These are phyloP conservation scores for Xylaria bambusicola DNA, from an alignment of 495 filamentous ascomycete species.

Conservation along the genomic window DNA sequence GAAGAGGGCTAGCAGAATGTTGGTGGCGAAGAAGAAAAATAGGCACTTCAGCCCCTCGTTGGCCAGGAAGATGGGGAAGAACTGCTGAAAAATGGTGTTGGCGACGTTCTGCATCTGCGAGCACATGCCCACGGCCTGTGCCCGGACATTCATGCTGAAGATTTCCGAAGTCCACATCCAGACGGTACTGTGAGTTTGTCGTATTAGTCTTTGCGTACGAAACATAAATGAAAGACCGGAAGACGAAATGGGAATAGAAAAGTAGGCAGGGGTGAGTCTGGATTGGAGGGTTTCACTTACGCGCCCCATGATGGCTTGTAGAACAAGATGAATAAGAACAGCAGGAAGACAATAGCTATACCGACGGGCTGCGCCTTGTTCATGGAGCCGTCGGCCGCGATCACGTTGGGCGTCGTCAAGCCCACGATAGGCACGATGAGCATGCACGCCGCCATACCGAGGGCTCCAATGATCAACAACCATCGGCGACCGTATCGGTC, in stretches of 20 bases:
- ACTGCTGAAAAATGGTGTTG: slow-evolving; percentile 64
- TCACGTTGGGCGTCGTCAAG: slow-evolving; percentile 46
- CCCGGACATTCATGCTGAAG: slow-evolving; percentile 67
- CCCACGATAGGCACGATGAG: slow-evolving; percentile 64
- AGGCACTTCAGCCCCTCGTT: slow-evolving; percentile 55
- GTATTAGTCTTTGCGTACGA: too few species aligned
- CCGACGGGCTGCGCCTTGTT: slow-evolving; percentile 59
- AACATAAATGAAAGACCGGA: neutral
- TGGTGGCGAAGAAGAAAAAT: slow-evolving; percentile 47
- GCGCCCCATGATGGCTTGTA: slow-evolving; percentile 72
- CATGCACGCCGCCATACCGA: slow-evolving; percentile 55
- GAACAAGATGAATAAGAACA: slow-evolving; percentile 69
- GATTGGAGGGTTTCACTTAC: slow-evolving; percentile 4
- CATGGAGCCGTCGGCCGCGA: slow-evolving; percentile 34
- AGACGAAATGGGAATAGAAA: neutral
- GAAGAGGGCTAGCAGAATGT: slow-evolving; percentile 60
- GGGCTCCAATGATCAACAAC: slow-evolving; percentile 51
- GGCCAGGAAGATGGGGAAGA: slow-evolving; percentile 66
- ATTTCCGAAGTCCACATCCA: slow-evolving; percentile 71
- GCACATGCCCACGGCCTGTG: slow-evolving; percentile 69
- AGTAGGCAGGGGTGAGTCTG: neutral
- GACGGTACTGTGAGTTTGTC: slow-evolving; percentile 37
- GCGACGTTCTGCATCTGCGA: slow-evolving; percentile 68
- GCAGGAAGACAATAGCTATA: slow-evolving; percentile 62
- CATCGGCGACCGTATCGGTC: slow-evolving; percentile 54